Conservation (phyloP, 768 basidiomycete species). For the Naematelia encephala region DNA sequence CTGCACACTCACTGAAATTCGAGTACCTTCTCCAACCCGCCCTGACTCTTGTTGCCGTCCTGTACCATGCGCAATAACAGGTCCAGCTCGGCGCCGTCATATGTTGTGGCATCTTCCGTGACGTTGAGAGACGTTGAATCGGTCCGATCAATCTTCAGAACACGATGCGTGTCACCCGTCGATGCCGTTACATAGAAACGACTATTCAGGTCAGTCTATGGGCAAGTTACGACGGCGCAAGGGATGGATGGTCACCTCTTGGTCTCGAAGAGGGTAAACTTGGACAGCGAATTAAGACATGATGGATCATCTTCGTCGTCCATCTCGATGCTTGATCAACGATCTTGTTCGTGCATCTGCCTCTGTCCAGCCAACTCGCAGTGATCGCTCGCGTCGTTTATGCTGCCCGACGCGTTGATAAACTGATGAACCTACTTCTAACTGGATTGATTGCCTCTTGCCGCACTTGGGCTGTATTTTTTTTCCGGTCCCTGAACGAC, state of each 20-base stretch:
- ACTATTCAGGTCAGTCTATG: slow-evolving; percentile 9
- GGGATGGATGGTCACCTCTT: too few relatives aligned
- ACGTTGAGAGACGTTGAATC: slow-evolving; percentile 69
- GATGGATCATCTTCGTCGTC: slow-evolving; percentile 22
- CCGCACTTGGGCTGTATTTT: too few relatives aligned
- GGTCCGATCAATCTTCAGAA: slow-evolving; percentile 90
- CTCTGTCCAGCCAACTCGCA: background rate
- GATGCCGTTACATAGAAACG: slow-evolving; percentile 91
- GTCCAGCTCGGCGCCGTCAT: slow-evolving; percentile 83
- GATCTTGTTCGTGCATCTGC: background rate
- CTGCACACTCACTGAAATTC: slow-evolving; percentile 70
- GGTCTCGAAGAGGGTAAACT: slow-evolving; percentile 80
- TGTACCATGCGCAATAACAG: slow-evolving; percentile 91
- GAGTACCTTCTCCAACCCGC: slow-evolving; percentile 75
- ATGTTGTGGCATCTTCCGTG: slow-evolving; percentile 82
- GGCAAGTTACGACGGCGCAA: slow-evolving; percentile 4
- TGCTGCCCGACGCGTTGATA: too few relatives aligned
- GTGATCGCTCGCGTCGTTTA: too few relatives aligned
- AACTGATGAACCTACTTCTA: too few relatives aligned
- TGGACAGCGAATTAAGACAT: slow-evolving; percentile 32
- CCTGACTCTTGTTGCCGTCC: slow-evolving; percentile 84
- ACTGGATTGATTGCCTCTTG: too few relatives aligned
- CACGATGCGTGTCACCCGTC: slow-evolving; percentile 79
- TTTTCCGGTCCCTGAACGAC: slow-evolving; percentile 1
- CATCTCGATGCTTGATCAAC: too few relatives aligned